Evolutionary conservation across 306 rosid genomes (phyloP).

Genomic region (Pyrus betulifolia): DNA sequence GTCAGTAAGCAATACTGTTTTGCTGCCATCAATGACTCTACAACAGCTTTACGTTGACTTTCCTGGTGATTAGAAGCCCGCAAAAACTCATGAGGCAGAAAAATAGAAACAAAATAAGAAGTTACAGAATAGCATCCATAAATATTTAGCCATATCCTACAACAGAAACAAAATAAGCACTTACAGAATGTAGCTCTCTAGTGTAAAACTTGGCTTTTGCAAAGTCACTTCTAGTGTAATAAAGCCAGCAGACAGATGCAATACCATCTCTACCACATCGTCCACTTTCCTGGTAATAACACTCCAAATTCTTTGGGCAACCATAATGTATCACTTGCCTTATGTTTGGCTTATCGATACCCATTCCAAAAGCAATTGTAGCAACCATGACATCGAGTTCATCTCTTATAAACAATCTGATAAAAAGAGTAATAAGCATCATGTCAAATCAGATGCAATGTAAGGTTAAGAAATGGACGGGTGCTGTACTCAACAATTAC

Average conservation of each 20-base stretch:
- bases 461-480: not conserved
- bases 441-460: not conserved
- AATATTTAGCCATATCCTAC: not conserved
- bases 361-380: conserved; percentile 94
- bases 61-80: conserved; percentile 38
- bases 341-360: conserved; percentile 89
- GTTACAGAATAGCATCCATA: conserved; percentile 32
- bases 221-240: conserved; percentile 81
- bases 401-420: conserved; percentile 75
- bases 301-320: conserved; percentile 84
- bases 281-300: conserved; percentile 94
- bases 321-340: conserved; percentile 91
- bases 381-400: conserved; percentile 87
- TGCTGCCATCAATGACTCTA: conserved; percentile 70
- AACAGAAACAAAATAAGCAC: conserved; percentile 10
- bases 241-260: conserved; percentile 88
- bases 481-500: conserved; percentile 7
- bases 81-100: conserved; percentile 10
- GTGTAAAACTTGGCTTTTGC: conserved; percentile 53
- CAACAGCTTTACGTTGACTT: conserved; percentile 67
- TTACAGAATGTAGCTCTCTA: conserved; percentile 56
- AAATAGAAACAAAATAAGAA: conserved; percentile 4
- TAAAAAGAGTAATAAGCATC: conserved; percentile 12
- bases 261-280: conserved; percentile 93
- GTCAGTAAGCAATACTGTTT: conserved; percentile 63